phyloP scores from a whole-genome alignment of 345 rosid genomes.

The Zanthoxylum bungeanum region DNA sequence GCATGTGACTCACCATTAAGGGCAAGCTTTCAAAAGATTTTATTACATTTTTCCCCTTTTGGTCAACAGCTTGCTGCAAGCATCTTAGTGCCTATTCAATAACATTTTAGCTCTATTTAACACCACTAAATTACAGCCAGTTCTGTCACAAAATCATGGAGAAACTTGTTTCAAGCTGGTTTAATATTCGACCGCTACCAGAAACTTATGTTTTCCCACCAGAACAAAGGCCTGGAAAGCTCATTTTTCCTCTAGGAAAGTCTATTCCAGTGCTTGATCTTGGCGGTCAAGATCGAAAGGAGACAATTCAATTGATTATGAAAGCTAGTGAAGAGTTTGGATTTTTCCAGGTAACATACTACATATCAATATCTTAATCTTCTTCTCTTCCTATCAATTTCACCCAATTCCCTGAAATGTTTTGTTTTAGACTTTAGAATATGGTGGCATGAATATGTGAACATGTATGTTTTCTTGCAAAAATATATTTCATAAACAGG shows the following conservation, averaged over 20 bases:
- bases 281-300: slow-evolving; percentile 5
- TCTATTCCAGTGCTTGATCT: slow-evolving; percentile 36
- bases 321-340: slow-evolving; percentile 37
- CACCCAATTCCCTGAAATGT: background rate
- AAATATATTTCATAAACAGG: slow-evolving; percentile 20
- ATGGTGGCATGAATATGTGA: no score
- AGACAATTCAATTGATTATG: slow-evolving; percentile 20
- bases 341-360: slow-evolving; percentile 31
- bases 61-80: slow-evolving; percentile 15
- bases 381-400: background rate
- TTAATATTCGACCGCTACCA: slow-evolving; percentile 19
- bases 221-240: slow-evolving; percentile 25
- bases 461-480: background rate
- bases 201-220: slow-evolving; percentile 31
- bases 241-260: slow-evolving; percentile 13
- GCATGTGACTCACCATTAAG: slow-evolving; percentile 4
- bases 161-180: slow-evolving; percentile 29
- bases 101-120: background rate
- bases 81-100: background rate
- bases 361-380: background rate
- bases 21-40: background rate
- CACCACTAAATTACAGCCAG: background rate
- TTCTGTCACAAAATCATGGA: slow-evolving; percentile 18
- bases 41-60: background rate
- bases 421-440: background rate